Evolutionary conservation across 1,139 yeast genomes (phyloP).

Genomic region (Yamadazyma conglobata): DNA sequence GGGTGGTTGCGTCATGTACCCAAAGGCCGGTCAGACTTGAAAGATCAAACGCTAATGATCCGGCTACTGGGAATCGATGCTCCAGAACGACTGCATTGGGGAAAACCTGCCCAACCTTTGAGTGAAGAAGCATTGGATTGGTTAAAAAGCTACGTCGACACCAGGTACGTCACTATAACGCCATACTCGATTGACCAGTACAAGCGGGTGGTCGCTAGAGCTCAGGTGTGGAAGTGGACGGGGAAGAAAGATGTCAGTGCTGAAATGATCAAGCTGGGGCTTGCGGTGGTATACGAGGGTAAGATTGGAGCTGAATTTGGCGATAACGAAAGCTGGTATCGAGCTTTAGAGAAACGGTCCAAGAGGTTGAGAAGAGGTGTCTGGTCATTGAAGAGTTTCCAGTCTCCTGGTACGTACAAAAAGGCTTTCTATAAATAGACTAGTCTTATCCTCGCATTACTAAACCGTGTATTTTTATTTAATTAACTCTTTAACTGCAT

Average conservation of each 20-base stretch:
- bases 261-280: constrained; percentile 79
- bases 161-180: constrained; percentile 64
- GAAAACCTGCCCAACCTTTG: constrained; percentile 87
- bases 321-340: constrained; percentile 60
- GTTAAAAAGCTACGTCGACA: constrained; percentile 63
- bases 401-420: constrained; percentile 86
- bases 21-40: constrained; percentile 41
- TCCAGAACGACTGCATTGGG: constrained; percentile 94
- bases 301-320: constrained; percentile 83
- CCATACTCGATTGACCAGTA: constrained; percentile 88
- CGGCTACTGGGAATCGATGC: constrained; percentile 97
- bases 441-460: too few relatives aligned
- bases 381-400: constrained; percentile 54
- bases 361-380: constrained; percentile 58
- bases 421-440: constrained; percentile 26
- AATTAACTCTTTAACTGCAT: constrained; percentile 32
- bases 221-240: constrained; percentile 67
- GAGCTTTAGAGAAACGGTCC: constrained; percentile 58
- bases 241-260: constrained; percentile 79
- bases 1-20: constrained; percentile 71
- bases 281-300: constrained; percentile 87
- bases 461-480: too few relatives aligned
- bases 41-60: constrained; percentile 60
- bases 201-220: constrained; percentile 82
- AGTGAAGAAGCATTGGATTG: constrained; percentile 81